Base-by-base conservation (phyloP, 2,329 filamentous ascomycete genomes). In the Dryadomyces quercivorus region DNA sequence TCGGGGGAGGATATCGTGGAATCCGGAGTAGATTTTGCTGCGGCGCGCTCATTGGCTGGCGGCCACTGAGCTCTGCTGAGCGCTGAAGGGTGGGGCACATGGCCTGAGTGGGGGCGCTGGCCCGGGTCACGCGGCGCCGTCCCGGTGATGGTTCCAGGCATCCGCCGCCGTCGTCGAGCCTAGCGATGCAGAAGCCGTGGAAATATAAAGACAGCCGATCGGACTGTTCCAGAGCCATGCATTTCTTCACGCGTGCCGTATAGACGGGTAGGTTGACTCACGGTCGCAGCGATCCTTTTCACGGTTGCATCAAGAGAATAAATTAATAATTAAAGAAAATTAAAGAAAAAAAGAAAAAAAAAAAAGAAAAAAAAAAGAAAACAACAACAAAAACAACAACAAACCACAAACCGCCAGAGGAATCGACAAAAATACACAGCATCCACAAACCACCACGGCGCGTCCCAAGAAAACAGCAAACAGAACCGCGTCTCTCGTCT, bases 41-140 rank as follows among this genome's bases (percentile, higher is more conserved):
- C 44, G 12, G 16, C 42, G 12, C 13, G 4, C 9, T 44, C 3
- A 44, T 44, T 44, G 42, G 42, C 42, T 44, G 42, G 12, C 42
- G n/a, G 9, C 4, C 16, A 9, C 42, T 40, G 36, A 40, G 36
- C 36, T 40, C 10, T 40, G 9, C 4, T 38, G n/a, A 52, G 50
- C 22, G 26, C 26, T 31, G 4, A 31, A 4, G 26, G 42, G 18
- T 48, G 45, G n/a, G 47, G 26, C 48, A 42, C 22, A 40, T 51
- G 53, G 50, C 42, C 31, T 3, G 5, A 40, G 36, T 44, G 42
- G 42, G 16, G 42, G 42, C 42, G 4, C 26, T 48, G 50, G 50
- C 38, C 34, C 15, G 43, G 20, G 44, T 55, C 54, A 56, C 55
- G 55, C 55, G 55, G 55, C 54, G 42, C 54, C 45, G 40, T 38